These are phyloP conservation scores for Huiozyma sinensis DNA, from an alignment of 805 yeast species.

Conservation along the genomic window DNA sequence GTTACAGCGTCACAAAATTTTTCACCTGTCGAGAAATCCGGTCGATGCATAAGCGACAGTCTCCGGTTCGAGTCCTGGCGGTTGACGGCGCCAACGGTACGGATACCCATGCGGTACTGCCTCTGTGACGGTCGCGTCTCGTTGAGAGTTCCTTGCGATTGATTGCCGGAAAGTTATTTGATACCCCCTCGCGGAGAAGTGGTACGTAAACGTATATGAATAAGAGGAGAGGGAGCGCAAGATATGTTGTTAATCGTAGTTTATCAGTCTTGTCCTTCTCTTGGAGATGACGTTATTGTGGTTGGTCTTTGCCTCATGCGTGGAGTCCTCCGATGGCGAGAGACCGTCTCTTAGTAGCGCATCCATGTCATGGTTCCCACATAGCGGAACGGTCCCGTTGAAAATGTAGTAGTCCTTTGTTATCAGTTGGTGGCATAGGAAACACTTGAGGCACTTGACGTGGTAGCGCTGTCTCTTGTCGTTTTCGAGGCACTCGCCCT, in stretches of 20 bases:
- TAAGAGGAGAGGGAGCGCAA: background rate
- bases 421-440: slow-evolving; percentile 43
- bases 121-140: too few relatives aligned
- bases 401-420: slow-evolving; percentile 39
- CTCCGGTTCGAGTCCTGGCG: too few relatives aligned
- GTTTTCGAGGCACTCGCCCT: slow-evolving; percentile 83
- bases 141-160: too few relatives aligned
- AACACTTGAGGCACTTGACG: slow-evolving; percentile 58
- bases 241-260: slow-evolving; percentile 7
- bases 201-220: too few relatives aligned
- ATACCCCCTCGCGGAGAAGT: too few relatives aligned
- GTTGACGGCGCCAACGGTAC: too few relatives aligned
- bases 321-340: background rate
- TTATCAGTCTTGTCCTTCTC: slow-evolving; percentile 25
- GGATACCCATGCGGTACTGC: too few relatives aligned
- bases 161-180: too few relatives aligned
- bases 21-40: too few relatives aligned
- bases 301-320: background rate
- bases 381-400: slow-evolving; percentile 21
- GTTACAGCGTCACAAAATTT: too few relatives aligned
- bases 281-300: slow-evolving; percentile 16
- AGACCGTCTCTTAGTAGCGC: slow-evolving; percentile 6
- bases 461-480: slow-evolving; percentile 69
- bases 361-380: slow-evolving; percentile 28
- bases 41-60: too few relatives aligned